These are phyloP conservation scores for Colletotrichum echinochloae DNA, from an alignment of 2,329 filamentous ascomycete genomes.

Conservation along the genomic window DNA sequence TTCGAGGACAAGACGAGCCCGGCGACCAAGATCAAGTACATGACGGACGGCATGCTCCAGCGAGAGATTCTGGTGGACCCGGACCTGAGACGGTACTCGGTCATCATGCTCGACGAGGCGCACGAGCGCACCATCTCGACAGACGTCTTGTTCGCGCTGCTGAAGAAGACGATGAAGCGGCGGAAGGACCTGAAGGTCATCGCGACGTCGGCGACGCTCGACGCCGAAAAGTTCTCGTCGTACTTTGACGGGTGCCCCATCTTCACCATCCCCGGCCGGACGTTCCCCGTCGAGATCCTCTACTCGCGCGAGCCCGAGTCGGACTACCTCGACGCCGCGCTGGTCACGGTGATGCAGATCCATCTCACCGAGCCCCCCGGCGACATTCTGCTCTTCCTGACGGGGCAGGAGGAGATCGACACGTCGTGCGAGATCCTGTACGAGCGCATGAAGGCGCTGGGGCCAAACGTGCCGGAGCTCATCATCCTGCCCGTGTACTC, in stretches of 20 bases:
- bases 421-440: constrained; percentile 91
- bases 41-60: constrained; percentile 99
- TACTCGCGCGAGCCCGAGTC: constrained; percentile 96
- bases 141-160: constrained; percentile 90
- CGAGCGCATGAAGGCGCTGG: constrained; percentile 96
- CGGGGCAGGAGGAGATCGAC: constrained; percentile 97
- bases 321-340: constrained; percentile 91
- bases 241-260: constrained; percentile 98
- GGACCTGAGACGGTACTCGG: constrained; percentile 88
- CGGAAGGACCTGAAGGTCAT: constrained; percentile 93
- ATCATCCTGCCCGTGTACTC: constrained; percentile 97
- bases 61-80: constrained; percentile 94
- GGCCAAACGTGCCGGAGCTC: constrained; percentile 89
- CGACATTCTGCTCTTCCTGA: constrained; percentile 96
- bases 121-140: constrained; percentile 98
- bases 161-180: constrained; percentile 92
- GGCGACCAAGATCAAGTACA: constrained; percentile 96
- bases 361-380: constrained; percentile 92
- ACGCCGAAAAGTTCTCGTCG: constrained; percentile 96
- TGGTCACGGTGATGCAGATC: constrained; percentile 99
- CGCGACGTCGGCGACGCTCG: constrained; percentile 94
- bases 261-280: constrained; percentile 94
- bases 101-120: constrained; percentile 98
- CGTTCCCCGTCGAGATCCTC: constrained; percentile 94
- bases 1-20: constrained; percentile 95